A percentile compares a stretch with the other conserved stretches of the same genome.
Conservation (phyloP, 2,329 filamentous ascomycete genomes). For the Pestalotiopsis sp. region DNA sequence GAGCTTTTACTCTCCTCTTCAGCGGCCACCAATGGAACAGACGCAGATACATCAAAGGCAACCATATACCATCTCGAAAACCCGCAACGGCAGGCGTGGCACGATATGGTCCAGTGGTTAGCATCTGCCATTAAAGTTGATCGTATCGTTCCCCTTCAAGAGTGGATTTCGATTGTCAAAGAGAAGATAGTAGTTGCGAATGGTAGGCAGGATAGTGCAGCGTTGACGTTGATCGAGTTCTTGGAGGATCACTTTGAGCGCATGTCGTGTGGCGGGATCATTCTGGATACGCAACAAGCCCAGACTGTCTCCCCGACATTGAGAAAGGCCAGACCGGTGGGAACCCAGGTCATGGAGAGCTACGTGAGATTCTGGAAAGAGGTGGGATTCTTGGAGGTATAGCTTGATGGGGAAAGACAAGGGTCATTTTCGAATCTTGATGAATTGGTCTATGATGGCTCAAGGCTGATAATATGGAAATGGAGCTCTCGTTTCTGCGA, state of each 20-base stretch:
- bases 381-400: not conserved
- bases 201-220: too few relatives aligned
- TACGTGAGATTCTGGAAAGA: not conserved
- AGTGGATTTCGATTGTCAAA: too few relatives aligned
- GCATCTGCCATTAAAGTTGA: too few relatives aligned
- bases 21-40: too few relatives aligned
- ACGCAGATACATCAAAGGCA: too few relatives aligned
- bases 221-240: slow-evolving; percentile 33
- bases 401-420: not conserved
- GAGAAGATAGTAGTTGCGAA: too few relatives aligned
- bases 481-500: not conserved
- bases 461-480: not conserved
- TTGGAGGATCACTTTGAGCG: slow-evolving; percentile 37
- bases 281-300: slow-evolving; percentile 39
- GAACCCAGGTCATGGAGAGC: not conserved
- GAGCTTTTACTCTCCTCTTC: too few relatives aligned
- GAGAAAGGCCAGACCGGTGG: not conserved
- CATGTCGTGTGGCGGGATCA: slow-evolving; percentile 48
- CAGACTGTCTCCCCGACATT: slow-evolving; percentile 40
- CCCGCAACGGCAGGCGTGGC: too few relatives aligned
- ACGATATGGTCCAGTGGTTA: too few relatives aligned
- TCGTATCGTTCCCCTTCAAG: too few relatives aligned
- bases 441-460: not conserved
- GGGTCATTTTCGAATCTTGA: not conserved
- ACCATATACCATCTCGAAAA: too few relatives aligned